Conservation (phyloP, 2,329 filamentous ascomycete genomes). For the Rhynchosporium secalis region DNA sequence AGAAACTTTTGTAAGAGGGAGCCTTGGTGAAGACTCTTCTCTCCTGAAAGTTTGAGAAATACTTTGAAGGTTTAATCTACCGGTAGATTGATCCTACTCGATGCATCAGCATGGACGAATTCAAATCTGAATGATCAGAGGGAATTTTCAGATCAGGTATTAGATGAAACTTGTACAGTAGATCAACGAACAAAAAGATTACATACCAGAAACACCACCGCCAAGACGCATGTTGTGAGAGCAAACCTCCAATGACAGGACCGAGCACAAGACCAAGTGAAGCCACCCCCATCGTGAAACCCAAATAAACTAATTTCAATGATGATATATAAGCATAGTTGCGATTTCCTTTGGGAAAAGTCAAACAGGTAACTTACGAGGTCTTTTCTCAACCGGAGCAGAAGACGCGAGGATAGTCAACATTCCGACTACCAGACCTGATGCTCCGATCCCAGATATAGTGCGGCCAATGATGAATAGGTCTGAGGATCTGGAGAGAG, state of each 20-base stretch:
- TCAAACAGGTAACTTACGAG: neutral
- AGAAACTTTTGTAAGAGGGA: neutral
- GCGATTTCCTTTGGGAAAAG: too few species aligned
- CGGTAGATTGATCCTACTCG: neutral
- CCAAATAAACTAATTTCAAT: constrained; percentile 1
- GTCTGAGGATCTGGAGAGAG: neutral
- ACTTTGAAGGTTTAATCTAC: neutral
- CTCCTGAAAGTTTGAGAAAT: too few species aligned
- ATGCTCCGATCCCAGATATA: constrained; percentile 45
- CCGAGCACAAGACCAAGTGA: constrained; percentile 21
- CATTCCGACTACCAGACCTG: constrained; percentile 52
- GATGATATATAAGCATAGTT: neutral
- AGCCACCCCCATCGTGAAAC: constrained; percentile 8
- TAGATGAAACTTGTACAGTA: neutral
- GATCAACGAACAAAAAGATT: neutral
- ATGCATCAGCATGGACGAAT: too few species aligned
- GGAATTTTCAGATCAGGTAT: too few species aligned
- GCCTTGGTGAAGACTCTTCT: neutral
- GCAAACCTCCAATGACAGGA: constrained; percentile 38
- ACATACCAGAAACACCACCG: constrained; percentile 39
- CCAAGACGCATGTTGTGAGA: constrained; percentile 41
- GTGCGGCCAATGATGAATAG: constrained; percentile 6
- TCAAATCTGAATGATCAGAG: too few species aligned
- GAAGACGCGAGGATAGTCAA: constrained; percentile 50
- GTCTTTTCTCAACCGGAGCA: constrained; percentile 25